A percentile compares a stretch with the other conserved stretches of the same genome.
These are phyloP conservation scores for Coemansia biformis DNA, from an alignment of 192 early-diverging fungal genomes.

Conservation along the genomic window DNA sequence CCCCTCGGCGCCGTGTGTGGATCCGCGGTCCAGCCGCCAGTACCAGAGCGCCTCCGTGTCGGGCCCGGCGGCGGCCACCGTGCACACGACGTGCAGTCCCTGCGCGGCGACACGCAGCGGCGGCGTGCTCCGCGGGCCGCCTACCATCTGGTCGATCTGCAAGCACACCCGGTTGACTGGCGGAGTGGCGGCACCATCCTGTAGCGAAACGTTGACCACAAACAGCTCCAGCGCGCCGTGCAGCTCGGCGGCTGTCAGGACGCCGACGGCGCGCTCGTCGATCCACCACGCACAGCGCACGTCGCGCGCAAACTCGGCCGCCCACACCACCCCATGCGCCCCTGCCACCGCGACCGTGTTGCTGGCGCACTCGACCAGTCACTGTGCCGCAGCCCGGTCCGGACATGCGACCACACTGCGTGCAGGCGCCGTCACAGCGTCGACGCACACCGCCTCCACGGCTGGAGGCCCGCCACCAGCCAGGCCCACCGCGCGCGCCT, in stretches of 20 bases:
- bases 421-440: constrained; percentile 1
- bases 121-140: background rate
- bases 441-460: background rate
- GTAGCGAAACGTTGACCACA: constrained; percentile 3
- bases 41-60: constrained; percentile 7
- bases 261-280: constrained; percentile 4
- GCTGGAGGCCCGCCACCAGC: background rate
- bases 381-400: background rate
- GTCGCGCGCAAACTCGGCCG: constrained; percentile 7
- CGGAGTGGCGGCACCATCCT: too few relatives aligned
- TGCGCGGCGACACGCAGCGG: constrained; percentile 3
- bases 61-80: background rate
- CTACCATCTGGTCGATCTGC: too few relatives aligned
- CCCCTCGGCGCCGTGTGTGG: background rate
- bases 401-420: background rate
- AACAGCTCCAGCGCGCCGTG: constrained; percentile 7
- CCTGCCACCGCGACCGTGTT: constrained; percentile 1
- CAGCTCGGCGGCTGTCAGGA: constrained; percentile 3
- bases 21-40: constrained; percentile 8
- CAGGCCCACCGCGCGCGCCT: too few relatives aligned
- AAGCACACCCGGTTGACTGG: background rate
- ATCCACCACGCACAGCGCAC: constrained; percentile 33
- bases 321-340: background rate
- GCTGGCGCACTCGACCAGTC: constrained; percentile 10
- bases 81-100: constrained; percentile 8